phyloP scores from a whole-genome alignment of 2,329 filamentous ascomycete species.

The Ophiostoma quercus region DNA sequence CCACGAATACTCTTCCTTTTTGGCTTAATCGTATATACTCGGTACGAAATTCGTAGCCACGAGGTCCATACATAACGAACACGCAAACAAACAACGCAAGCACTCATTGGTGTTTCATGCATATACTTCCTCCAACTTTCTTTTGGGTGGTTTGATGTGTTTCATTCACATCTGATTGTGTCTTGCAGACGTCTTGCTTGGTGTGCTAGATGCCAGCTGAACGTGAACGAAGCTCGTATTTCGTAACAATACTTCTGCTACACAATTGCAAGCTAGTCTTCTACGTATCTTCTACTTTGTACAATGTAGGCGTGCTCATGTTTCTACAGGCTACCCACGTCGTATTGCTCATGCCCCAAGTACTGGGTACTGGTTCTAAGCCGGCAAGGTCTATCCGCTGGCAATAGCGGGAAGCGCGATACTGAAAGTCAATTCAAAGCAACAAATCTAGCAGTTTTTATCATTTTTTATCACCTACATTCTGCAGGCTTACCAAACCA shows the following conservation, averaged over 20 bases:
- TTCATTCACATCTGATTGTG: not conserved
- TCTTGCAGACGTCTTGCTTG: not conserved
- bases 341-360: not conserved
- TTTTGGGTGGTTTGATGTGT: conserved; percentile 2
- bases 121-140: not conserved
- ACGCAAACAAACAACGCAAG: not conserved
- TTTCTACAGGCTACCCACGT: not conserved
- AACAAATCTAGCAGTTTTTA: too few relatives aligned
- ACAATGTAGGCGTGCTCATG: not conserved
- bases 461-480: not conserved
- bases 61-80: not conserved
- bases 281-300: too few relatives aligned
- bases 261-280: too few relatives aligned
- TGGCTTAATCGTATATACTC: not conserved
- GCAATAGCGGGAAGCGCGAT: not conserved
- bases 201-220: not conserved
- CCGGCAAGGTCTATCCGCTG: not conserved
- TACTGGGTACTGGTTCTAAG: not conserved
- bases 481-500: conserved; percentile 10
- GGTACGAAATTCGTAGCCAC: not conserved
- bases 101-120: not conserved
- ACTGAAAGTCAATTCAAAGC: too few relatives aligned
- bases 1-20: not conserved
- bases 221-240: not conserved
- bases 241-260: not conserved